Evolutionary conservation across 2,329 filamentous ascomycete species (phyloP).

Genomic region (Hypoxylon rubiginosum): DNA sequence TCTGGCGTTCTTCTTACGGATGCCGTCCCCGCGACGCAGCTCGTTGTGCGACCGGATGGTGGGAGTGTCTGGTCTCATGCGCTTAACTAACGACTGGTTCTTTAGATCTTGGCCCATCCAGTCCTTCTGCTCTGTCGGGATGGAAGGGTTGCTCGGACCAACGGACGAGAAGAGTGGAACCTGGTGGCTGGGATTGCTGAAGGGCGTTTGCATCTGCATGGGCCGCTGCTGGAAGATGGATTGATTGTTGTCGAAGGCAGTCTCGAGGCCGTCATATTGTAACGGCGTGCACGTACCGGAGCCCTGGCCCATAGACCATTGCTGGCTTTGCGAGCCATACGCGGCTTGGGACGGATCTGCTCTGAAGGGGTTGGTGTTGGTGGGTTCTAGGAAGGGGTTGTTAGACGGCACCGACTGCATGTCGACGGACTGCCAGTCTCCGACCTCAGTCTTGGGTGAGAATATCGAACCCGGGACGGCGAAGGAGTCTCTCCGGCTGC

Average conservation of each 20-base stretch:
- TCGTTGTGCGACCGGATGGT: conserved; percentile 81
- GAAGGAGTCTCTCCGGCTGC: conserved; percentile 74
- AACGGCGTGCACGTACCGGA: conserved; percentile 82
- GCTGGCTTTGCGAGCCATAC: conserved; percentile 57
- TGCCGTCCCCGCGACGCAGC: conserved; percentile 83
- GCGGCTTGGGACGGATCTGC: conserved; percentile 66
- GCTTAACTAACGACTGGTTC: conserved; percentile 67
- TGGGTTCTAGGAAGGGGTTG: conserved; percentile 71
- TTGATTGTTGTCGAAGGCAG: conserved; percentile 66
- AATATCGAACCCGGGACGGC: conserved; percentile 70
- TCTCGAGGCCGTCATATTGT: conserved; percentile 74
- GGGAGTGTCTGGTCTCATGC: conserved; percentile 76
- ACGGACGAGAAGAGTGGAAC: conserved; percentile 68
- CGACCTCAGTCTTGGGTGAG: conserved; percentile 71
- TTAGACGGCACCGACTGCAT: conserved; percentile 75
- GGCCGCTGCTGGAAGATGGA: conserved; percentile 67
- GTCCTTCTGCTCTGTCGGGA: conserved; percentile 70
- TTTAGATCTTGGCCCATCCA: conserved; percentile 66
- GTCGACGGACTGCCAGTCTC: conserved; percentile 72
- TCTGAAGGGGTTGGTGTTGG: conserved; percentile 76
- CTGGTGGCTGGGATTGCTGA: conserved; percentile 65
- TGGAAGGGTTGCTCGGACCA: conserved; percentile 62
- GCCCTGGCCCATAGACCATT: conserved; percentile 74
- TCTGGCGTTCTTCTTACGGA: conserved; percentile 98
- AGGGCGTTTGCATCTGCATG: conserved; percentile 67